These are phyloP conservation scores for Trametes coccinea DNA, from an alignment of 768 basidiomycete genomes.

Conservation along the genomic window DNA sequence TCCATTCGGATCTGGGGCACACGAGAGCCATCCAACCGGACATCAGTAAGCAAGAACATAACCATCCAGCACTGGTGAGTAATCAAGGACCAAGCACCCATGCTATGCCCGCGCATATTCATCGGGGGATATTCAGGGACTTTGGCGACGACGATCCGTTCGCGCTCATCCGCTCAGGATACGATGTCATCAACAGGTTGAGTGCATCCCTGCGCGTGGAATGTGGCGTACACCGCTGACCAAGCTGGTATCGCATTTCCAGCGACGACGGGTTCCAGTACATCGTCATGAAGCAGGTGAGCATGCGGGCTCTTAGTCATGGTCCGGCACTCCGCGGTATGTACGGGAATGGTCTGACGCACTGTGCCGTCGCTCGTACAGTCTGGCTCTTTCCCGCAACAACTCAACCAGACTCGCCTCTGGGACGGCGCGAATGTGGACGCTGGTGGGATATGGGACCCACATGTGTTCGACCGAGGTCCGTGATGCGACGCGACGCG, in stretches of 20 bases:
- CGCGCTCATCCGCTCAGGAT: conserved; percentile 26
- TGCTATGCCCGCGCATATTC: no score
- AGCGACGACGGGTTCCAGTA: conserved; percentile 31
- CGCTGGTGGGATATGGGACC: conserved; percentile 31
- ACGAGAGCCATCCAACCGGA: conserved; percentile 38
- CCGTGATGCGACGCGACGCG: neutral
- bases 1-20: conserved; percentile 46
- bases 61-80: conserved; percentile 47
- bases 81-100: no score
- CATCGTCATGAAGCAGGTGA: conserved; percentile 30
- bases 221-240: conserved; percentile 1
- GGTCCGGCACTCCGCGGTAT: neutral
- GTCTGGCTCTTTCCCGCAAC: conserved; percentile 35
- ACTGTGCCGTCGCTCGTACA: neutral
- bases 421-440: conserved; percentile 33
- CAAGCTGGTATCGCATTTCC: neutral
- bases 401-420: conserved; percentile 33
- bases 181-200: conserved; percentile 31
- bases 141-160: conserved; percentile 30
- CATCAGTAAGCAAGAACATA: conserved; percentile 40
- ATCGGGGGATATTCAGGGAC: conserved; percentile 18
- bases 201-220: neutral
- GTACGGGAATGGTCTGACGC: neutral
- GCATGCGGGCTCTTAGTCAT: conserved; percentile 6
- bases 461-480: conserved; percentile 29